These are phyloP conservation scores for Globisporangium lucens DNA, from an alignment of 352 stramenopile genomes.

Conservation along the genomic window DNA sequence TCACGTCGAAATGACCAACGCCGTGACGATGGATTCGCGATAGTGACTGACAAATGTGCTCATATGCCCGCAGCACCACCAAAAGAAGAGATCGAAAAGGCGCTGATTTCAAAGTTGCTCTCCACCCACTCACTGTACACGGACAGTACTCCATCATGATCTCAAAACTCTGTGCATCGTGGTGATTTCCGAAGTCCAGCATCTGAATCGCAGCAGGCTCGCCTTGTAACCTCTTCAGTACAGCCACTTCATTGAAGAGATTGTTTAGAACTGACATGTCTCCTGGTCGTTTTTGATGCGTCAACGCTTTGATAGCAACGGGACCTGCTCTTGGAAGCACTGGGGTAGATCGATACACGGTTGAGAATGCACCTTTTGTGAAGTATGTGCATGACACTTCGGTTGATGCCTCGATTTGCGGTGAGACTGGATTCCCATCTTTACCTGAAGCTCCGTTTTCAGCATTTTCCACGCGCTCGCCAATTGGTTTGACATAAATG, in stretches of 20 bases:
- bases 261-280: conserved; percentile 40
- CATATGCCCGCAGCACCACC: conserved; percentile 42
- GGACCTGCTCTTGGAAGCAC: conserved; percentile 13
- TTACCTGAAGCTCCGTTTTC: conserved; percentile 5
- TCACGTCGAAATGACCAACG: conserved; percentile 70
- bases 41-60: conserved; percentile 33
- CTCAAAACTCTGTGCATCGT: conserved; percentile 39
- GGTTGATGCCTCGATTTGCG: neutral
- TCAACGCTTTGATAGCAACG: conserved; percentile 54
- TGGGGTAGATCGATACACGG: conserved; percentile 33
- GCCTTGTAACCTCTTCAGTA: conserved; percentile 47
- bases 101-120: conserved; percentile 17
- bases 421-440: neutral
- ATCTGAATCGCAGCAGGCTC: conserved; percentile 49
- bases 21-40: conserved; percentile 36
- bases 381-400: conserved; percentile 25
- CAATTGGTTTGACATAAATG: conserved; percentile 25
- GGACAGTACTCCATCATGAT: conserved; percentile 63
- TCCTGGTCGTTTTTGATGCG: conserved; percentile 37
- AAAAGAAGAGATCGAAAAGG: conserved; percentile 43
- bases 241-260: conserved; percentile 51
- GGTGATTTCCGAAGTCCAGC: conserved; percentile 54
- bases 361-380: conserved; percentile 49
- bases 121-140: conserved; percentile 47
- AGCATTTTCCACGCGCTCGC: neutral